Base-by-base conservation (phyloP, 495 filamentous ascomycete species). In the Penicillium malachiteum region DNA sequence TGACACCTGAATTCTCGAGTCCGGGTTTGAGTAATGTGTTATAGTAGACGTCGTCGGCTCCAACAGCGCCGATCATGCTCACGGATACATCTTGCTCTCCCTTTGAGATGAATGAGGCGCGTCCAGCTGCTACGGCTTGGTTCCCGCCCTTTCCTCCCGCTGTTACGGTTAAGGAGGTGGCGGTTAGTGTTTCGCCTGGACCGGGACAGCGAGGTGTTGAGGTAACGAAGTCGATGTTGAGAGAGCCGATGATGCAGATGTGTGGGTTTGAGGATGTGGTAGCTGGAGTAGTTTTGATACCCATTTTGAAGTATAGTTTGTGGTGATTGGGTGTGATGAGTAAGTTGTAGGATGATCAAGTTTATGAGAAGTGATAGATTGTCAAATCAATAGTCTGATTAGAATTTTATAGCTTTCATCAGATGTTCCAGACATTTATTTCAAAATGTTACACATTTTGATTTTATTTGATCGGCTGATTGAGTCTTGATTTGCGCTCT, bases 151-250 rank as follows among this genome's bases (percentile, higher is more conserved):
- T 67, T 3, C 65, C 65, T n/a, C 65, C 65, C 0, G 62, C 65
- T 35, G 56, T 56, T 18, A 67, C 59, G 17, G 48, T 56, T 3
- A 67, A 46, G 12, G 65, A 65, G 21, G 58, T 67, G 52, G 65
- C 65, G 45, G 62, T 67, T 8, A 67, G 59, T 10, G 65, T 67
- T 60, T 67, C 65, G 38, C 65, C 65, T 7, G 62, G 45, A 0
- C 40, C 51, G 1, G 65, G 62, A 46, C 62, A 67, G 18, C 62
- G 65, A 0, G 65, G 58, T 9, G 62, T 67, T 30, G 58, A 50
- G 14, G 65, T 67, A 1, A 65, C 65, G 46, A 67, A 67, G 56
- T 67, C 65, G 52, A 67, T 65, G 39, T 67, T 67, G 35, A 67
- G 45, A 30, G 62, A 65, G 48, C 65, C 65, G 35, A 67, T 63